Conservation (phyloP, 2,329 filamentous ascomycete genomes). For the Aspergillus candidus region DNA sequence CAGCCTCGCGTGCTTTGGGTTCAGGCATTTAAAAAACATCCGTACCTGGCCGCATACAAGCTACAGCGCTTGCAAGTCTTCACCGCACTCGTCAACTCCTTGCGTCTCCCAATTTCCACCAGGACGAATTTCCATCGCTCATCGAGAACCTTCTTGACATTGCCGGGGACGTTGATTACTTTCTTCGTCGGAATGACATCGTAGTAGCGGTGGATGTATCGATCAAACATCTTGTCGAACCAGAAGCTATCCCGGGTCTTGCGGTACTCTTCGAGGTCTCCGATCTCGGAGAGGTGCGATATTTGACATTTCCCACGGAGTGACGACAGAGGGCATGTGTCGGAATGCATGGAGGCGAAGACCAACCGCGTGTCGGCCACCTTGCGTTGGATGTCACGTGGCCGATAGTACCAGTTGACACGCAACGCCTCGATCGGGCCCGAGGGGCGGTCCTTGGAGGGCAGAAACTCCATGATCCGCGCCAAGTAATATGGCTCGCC, state of each 20-base stretch:
- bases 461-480: constrained; percentile 96
- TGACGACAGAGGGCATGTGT: constrained; percentile 85
- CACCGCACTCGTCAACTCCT: constrained; percentile 91
- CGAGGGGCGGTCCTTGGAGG: constrained; percentile 65
- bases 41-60: constrained; percentile 84
- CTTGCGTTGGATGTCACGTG: constrained; percentile 90
- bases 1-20: background rate
- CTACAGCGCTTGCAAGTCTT: constrained; percentile 93
- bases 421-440: constrained; percentile 78
- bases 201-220: constrained; percentile 97
- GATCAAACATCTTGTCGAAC: constrained; percentile 96
- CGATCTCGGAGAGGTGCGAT: constrained; percentile 78
- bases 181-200: constrained; percentile 87
- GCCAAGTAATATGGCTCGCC: constrained; percentile 97
- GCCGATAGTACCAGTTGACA: constrained; percentile 97
- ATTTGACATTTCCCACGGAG: constrained; percentile 91
- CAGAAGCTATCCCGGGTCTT: constrained; percentile 84
- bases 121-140: constrained; percentile 95
- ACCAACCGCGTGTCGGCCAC: constrained; percentile 84
- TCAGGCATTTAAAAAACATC: background rate
- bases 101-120: constrained; percentile 86
- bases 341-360: constrained; percentile 97
- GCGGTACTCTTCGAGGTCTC: constrained; percentile 74
- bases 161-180: constrained; percentile 93
- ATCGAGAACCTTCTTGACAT: constrained; percentile 91